Conservation (phyloP, 2,329 filamentous ascomycete species). For the Ramichloridium luteum region DNA sequence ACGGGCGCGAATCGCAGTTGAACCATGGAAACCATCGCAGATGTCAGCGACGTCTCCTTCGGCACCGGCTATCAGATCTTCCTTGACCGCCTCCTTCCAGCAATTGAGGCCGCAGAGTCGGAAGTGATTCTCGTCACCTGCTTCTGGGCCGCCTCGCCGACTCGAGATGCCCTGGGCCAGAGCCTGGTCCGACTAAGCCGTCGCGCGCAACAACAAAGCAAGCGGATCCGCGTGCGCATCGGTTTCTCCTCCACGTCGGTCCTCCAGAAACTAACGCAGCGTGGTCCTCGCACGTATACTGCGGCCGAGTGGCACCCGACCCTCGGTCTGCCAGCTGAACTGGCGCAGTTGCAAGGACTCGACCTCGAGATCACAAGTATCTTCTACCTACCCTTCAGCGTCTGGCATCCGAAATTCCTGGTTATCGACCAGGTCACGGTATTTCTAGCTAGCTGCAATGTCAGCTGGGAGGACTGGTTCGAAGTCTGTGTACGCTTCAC, state of each 20-base stretch:
- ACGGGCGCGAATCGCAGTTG: no score
- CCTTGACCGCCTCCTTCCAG: slow-evolving; percentile 40
- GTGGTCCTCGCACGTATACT: slow-evolving; percentile 48
- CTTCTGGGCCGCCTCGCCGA: slow-evolving; percentile 62
- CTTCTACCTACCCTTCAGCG: slow-evolving; percentile 67
- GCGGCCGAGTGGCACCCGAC: slow-evolving; percentile 45
- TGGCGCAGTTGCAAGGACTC: slow-evolving; percentile 43
- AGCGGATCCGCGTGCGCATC: slow-evolving; percentile 52
- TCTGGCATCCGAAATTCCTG: slow-evolving; percentile 82
- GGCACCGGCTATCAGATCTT: slow-evolving; percentile 36
- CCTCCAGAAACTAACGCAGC: slow-evolving; percentile 64
- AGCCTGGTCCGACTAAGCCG: slow-evolving; percentile 49
- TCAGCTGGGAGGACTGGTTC: slow-evolving; percentile 82
- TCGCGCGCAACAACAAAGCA: slow-evolving; percentile 23
- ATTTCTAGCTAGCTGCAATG: slow-evolving; percentile 67
- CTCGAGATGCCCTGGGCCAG: slow-evolving; percentile 44
- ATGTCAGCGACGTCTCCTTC: slow-evolving; percentile 27
- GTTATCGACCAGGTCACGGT: slow-evolving; percentile 56
- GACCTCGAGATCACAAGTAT: slow-evolving; percentile 62
- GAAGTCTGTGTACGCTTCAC: slow-evolving; percentile 60
- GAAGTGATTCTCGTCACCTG: slow-evolving; percentile 70
- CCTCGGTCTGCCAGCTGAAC: slow-evolving; percentile 51
- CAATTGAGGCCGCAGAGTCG: slow-evolving; percentile 45
- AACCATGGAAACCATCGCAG: no score
- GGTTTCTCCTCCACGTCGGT: slow-evolving; percentile 65